Evolutionary conservation across 2,329 filamentous ascomycete species (phyloP).

Genomic region (Lasiodiplodia citricola): DNA sequence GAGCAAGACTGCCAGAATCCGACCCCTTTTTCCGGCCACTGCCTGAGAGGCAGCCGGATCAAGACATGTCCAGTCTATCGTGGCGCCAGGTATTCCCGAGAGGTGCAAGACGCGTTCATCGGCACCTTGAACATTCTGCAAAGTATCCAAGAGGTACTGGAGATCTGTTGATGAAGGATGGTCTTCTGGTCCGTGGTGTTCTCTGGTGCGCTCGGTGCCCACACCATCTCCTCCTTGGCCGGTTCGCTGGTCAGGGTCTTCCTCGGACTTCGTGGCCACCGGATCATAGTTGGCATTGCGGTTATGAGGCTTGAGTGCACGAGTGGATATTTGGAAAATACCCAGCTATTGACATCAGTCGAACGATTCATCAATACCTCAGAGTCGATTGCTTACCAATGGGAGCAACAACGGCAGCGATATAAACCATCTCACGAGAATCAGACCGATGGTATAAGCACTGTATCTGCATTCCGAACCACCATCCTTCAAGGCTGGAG

Average conservation of each 20-base stretch:
- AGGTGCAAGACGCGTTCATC: not conserved
- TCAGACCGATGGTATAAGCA: not conserved
- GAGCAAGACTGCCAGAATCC: not conserved
- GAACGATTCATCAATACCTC: not conserved
- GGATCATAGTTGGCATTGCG: not conserved
- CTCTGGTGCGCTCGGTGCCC: not conserved
- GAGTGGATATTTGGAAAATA: not conserved
- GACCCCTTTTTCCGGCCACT: not conserved
- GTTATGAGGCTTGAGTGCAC: not conserved
- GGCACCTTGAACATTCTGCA: not conserved
- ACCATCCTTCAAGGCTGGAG: not conserved
- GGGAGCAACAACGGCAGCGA: not conserved
- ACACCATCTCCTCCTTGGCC: too few species aligned
- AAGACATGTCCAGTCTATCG: not conserved
- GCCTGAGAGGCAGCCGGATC: not conserved
- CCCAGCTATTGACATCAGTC: not conserved
- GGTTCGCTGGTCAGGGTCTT: not conserved
- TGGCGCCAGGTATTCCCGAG: not conserved
- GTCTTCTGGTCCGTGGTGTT: not conserved
- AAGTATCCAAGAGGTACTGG: not conserved
- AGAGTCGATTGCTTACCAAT: not conserved
- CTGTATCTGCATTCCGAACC: not conserved
- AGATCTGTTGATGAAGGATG: too few species aligned
- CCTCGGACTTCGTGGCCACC: not conserved
- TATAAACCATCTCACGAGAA: conserved; percentile 1